A percentile compares a stretch with the other conserved stretches of the same genome.
phyloP scores from a whole-genome alignment of 257 asterid species.

The Penstemon davidsonii region DNA sequence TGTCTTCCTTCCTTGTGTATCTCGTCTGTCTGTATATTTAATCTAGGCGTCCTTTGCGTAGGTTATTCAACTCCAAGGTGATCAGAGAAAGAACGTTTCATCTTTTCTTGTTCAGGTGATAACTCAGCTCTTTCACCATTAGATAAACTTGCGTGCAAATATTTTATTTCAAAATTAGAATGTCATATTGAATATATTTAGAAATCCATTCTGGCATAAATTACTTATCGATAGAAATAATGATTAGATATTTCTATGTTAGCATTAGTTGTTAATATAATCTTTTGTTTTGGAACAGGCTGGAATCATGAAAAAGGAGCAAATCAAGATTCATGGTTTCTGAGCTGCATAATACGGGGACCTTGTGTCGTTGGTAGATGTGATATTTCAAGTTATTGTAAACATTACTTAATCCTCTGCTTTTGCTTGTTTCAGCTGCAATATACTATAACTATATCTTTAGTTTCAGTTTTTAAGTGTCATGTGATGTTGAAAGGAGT shows the following conservation, averaged over 20 bases:
- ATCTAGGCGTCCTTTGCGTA: conserved; percentile 21
- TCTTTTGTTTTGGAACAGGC: conserved; percentile 31
- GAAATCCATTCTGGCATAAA: background rate
- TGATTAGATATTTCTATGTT: background rate
- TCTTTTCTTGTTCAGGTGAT: conserved; percentile 53
- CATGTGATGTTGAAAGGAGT: conserved; percentile 31
- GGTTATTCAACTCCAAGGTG: conserved; percentile 76
- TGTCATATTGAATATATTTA: background rate
- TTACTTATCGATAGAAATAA: background rate
- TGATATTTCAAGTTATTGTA: conserved; percentile 25
- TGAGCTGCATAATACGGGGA: conserved; percentile 29
- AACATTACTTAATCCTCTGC: conserved; percentile 25
- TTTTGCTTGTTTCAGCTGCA: conserved; percentile 6
- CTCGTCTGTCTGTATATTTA: background rate
- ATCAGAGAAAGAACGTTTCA: conserved; percentile 58
- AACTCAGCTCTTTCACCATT: background rate
- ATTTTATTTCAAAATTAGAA: background rate
- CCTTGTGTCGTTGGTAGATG: conserved; percentile 11
- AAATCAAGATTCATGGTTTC: conserved; percentile 65
- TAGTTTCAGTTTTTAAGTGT: conserved; percentile 14
- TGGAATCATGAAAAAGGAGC: conserved; percentile 54
- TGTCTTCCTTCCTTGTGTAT: background rate
- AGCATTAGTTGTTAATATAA: background rate
- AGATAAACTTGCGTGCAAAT: background rate
- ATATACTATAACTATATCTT: background rate